A percentile compares a stretch with the other conserved stretches of the same genome.
phyloP scores from a whole-genome alignment of 768 basidiomycete genomes.

The Royoungia palumana region DNA sequence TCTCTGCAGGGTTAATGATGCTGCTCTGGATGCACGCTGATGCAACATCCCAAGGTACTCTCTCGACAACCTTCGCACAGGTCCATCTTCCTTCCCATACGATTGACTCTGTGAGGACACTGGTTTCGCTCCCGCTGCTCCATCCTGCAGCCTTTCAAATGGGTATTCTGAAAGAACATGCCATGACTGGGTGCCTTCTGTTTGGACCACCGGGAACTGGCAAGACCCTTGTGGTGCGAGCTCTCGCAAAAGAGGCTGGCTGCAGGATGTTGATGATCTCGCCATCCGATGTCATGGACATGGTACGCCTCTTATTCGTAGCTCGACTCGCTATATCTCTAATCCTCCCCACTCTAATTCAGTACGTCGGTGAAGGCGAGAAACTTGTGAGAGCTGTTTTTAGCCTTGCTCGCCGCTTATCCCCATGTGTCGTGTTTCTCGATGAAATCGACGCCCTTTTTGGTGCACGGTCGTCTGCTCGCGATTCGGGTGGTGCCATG shows the following conservation, averaged over 20 bases:
- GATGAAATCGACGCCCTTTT: constrained; percentile 95
- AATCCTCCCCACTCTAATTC: constrained; percentile 2
- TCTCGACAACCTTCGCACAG: constrained; percentile 81
- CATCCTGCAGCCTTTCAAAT: constrained; percentile 84
- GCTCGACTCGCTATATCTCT: neutral
- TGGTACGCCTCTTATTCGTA: constrained; percentile 50
- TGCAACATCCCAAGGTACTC: constrained; percentile 44
- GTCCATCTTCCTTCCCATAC: constrained; percentile 88
- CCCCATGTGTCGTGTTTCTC: constrained; percentile 91
- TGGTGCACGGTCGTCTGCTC: constrained; percentile 74
- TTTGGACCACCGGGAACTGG: constrained; percentile 95
- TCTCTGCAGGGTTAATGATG: neutral
- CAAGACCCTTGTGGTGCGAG: constrained; percentile 85
- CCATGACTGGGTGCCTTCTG: constrained; percentile 86
- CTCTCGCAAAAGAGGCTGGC: constrained; percentile 89
- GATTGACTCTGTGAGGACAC: constrained; percentile 87
- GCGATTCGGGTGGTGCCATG: constrained; percentile 73
- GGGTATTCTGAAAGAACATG: constrained; percentile 88
- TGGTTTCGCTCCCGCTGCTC: constrained; percentile 85
- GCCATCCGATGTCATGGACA: constrained; percentile 94
- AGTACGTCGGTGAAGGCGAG: constrained; percentile 90
- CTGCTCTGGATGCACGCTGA: constrained; percentile 3
- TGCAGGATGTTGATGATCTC: constrained; percentile 89
- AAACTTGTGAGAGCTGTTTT: constrained; percentile 90
- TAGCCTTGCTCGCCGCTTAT: constrained; percentile 75